Evolutionary conservation across 208 protist genomes (phyloP).

Genomic region (Trypanosoma lewisi): DNA sequence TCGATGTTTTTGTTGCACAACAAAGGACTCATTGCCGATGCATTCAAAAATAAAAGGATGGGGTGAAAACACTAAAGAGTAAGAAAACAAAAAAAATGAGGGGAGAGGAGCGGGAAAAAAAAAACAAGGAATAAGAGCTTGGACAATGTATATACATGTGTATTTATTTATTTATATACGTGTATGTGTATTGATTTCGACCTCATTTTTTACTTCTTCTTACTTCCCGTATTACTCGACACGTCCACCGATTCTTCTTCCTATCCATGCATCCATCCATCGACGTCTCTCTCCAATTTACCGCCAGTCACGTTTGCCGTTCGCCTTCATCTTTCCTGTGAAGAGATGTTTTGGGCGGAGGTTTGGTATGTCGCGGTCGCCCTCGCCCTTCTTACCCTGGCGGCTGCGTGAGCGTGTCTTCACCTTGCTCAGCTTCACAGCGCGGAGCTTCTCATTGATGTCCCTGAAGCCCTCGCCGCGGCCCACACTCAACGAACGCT

Average conservation of each 20-base stretch:
- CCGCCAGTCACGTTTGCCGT: constrained; percentile 79
- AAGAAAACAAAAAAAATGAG: not conserved
- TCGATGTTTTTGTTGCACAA: not conserved
- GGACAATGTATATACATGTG: too few relatives aligned
- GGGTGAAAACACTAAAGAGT: not conserved
- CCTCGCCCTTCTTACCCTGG: constrained; percentile 91
- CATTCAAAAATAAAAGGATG: not conserved
- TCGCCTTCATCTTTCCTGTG: constrained; percentile 96
- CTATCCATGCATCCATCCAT: not conserved
- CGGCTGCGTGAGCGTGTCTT: constrained; percentile 64
- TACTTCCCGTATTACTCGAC: not conserved
- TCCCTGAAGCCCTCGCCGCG: constrained; percentile 86
- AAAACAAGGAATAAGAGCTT: not conserved
- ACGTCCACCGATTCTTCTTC: not conserved
- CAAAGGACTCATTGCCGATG: not conserved
- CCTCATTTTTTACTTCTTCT: not conserved
- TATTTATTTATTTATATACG: too few relatives aligned
- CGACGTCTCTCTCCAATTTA: too few relatives aligned
- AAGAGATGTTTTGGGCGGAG: constrained; percentile 98
- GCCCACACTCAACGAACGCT: constrained; percentile 76
- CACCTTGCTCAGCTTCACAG: constrained; percentile 87
- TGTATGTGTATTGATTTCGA: not conserved
- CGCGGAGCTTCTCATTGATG: constrained; percentile 87
- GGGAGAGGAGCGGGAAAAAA: not conserved
- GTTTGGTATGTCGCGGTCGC: constrained; percentile 93